Evolutionary conservation across 2,329 filamentous ascomycete genomes (phyloP), one percentile per base, ranked within the genome.

Genomic region (Ramularia endophylla): DNA sequence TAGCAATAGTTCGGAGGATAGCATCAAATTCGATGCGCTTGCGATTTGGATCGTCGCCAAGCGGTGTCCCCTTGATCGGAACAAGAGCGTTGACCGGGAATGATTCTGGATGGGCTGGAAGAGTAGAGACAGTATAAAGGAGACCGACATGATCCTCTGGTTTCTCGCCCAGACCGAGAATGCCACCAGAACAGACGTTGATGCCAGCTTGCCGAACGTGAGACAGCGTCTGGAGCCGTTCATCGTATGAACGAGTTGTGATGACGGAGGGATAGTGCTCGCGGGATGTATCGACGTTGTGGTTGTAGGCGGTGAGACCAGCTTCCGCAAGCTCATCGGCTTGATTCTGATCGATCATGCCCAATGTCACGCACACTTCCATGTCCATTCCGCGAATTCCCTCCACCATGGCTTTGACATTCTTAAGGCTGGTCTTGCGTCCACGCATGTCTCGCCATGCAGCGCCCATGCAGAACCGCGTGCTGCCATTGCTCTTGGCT

Each of bases 391-490:
- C 82, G 18, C 83, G 75, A 15, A 95, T 86, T 1, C 87, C 87
- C 41, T 78, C 73, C 3, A 95, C 80, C 88, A 95, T 95, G 38
- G 77, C 79, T 58, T 85, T 85, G 64, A 95, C 83, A 63, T 92
- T 92, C 65, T 81, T 81, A 38, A 95, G 69, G 50, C 80, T 82
- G 32, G 83, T 87, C 67, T 89, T 92, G 51, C 88, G 83, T 13
- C 88, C 88, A 11, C 86, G 82, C 88, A 95, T 95, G 65, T 95
- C 88, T 27, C 88, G 74, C 88, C 88, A 95, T 0, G 88, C 88
- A 3, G 88, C 88, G 7, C 88, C 88, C 87, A 95, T 94, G 68
- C 88, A 95, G 74, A 95, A 95, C 2, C 88, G 79, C 7, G 87
- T 94, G 69, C 83, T 88, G 36, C 88, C 88, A 51, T 92, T 92